Conservation (phyloP, 2,329 filamentous ascomycete genomes). For the Coniochaeta ligniaria region DNA sequence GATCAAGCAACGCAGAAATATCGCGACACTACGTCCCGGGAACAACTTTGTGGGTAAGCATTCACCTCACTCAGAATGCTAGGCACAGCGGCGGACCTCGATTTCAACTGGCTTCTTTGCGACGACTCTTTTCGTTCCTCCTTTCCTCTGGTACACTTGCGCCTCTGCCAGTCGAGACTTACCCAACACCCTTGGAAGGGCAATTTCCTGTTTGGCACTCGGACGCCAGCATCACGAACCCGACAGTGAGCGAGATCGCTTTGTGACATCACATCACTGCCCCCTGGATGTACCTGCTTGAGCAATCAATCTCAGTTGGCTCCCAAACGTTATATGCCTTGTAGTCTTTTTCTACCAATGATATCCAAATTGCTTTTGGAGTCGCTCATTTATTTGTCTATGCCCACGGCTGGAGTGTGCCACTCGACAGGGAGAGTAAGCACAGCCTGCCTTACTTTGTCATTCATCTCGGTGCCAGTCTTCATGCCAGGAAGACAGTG, state of each 20-base stretch:
- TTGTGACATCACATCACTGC: not conserved
- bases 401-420: not conserved
- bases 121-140: not conserved
- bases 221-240: not conserved
- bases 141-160: not conserved
- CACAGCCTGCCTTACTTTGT: not conserved
- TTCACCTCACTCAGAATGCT: no score
- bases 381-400: not conserved
- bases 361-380: not conserved
- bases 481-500: not conserved
- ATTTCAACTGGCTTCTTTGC: no score
- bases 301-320: not conserved
- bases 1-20: no score
- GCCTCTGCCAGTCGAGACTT: not conserved
- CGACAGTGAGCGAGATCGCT: not conserved
- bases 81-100: no score
- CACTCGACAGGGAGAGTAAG: not conserved
- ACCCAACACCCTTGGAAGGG: not conserved
- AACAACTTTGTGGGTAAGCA: no score
- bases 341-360: not conserved
- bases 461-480: no score
- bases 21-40: no score
- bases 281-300: not conserved
- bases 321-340: not conserved
- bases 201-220: not conserved